Base-by-base conservation (phyloP, 441 rosid genomes). In the Theobroma grandiflorum region DNA sequence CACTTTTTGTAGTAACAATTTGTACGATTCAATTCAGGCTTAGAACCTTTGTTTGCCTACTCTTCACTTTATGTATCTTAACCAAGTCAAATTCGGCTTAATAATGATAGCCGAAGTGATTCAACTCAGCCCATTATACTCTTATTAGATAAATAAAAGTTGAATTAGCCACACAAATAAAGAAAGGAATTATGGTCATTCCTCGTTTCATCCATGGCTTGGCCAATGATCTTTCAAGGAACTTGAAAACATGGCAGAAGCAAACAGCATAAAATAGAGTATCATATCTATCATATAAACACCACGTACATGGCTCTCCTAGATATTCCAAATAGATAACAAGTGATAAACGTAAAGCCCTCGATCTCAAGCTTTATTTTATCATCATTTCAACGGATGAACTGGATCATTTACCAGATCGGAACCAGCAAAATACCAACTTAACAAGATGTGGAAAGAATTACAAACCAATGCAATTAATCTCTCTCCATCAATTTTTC, bases 401-500 rank as follows among this genome's bases (percentile, higher is more conserved):
- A 61, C 11, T 26, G 26, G 38, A 14, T 2, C n/a, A 59, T 59
- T 55, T 55, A 6, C 57, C 15, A 52, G 6, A 52, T 4, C 15
- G 9, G 20, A 35, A 15, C 15, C 18, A 33, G n/a, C 67, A 65
- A 18, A 63, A 11, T 11, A 31, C 7, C 40, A 63, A 63, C 42
- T 63, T 7, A 65, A 3, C 69, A 64, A 4, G 14, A 40, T 18
- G 38, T 16, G 18, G 52, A 79, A 84, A 73, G 81, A 86, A 79
- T 77, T 79, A 80, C 85, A 77, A 62, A 80, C 72, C 68, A 35
- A 77, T 76, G 53, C 77, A 66, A 62, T 20, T 20, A 62, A 72
- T 61, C 78, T 76, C 55, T 72, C 38, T n/a, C 58, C 45, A 73
- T 67, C 15, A 42, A 9, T 72, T 58, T 85, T 81, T 84, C 76